Evolutionary conservation across 192 early-diverging fungal genomes (phyloP), one percentile per base, ranked within the genome.

Genomic region (Gonapodya prolifera): DNA sequence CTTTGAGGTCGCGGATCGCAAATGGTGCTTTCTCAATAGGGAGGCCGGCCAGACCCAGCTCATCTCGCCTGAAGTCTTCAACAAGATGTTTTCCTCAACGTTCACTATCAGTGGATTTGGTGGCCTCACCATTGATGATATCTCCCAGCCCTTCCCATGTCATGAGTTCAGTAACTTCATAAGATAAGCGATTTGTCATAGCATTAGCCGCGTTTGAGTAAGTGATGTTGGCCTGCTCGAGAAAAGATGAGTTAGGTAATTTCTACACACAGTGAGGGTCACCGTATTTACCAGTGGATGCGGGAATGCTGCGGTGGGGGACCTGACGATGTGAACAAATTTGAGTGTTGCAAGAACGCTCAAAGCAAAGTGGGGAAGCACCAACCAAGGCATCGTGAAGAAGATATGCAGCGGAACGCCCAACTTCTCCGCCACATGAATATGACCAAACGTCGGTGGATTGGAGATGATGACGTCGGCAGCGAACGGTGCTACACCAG

Each of bases 391-490:
- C 77, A 84, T 80, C 8, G 78, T 84, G 77, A 84, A 84, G 75
- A 76, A 81, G n/a, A 83, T 80, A 73, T 85, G 81, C n/a, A 85
- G 70, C 13, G 83, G 83, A n/a, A 84, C 75, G 29, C 28, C n/a
- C 45, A 84, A 76, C 61, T 75, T 70, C 69, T 84, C 77, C 29
- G 83, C 83, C 75, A 74, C 77, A 75, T 84, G 83, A 28, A 84
- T 83, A 70, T 83, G 82, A 23, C 75, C 83, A 73, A 82, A 84
- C n/a, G 83, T 35, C 2, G 81, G 76, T 1, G 83, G 83, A 70
- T 83, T 83, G 0, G 82, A 84, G 30, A 84, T 85, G 70, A 84
- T 84, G 16, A 80, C 79, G 2, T 85, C 32, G 35, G 77, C 82
- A 17, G 70, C 30, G 70, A 83, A 83, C 30, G 13, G 80, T 28